Conservation (phyloP, 768 basidiomycete genomes). For the Coprinellus micaceus region DNA sequence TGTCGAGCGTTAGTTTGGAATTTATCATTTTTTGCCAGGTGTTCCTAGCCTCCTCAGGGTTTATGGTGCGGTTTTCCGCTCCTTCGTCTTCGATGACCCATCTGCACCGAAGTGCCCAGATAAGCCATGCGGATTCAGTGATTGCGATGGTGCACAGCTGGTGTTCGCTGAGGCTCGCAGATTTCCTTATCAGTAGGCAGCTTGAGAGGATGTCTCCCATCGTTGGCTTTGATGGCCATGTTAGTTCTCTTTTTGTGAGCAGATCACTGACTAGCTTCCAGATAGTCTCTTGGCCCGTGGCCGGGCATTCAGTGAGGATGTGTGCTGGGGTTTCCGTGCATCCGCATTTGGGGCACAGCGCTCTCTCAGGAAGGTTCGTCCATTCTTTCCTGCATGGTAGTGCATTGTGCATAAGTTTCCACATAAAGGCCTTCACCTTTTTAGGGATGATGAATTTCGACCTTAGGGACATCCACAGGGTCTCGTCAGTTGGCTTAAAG, state of each 20-base stretch:
- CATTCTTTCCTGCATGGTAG: background rate
- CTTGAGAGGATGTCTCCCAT: background rate
- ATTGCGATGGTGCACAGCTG: background rate
- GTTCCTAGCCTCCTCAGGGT: background rate
- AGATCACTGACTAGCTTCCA: background rate
- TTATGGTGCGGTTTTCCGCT: background rate
- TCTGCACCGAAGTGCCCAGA: conserved; percentile 1
- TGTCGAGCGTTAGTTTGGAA: background rate
- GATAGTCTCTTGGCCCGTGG: background rate
- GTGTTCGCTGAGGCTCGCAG: background rate
- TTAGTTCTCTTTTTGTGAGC: background rate
- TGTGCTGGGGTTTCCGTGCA: background rate
- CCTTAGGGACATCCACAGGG: background rate
- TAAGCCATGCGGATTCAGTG: background rate
- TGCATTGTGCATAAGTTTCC: conserved; percentile 5
- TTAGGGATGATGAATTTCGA: background rate
- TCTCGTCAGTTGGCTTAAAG: background rate
- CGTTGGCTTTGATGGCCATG: background rate
- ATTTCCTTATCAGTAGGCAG: no score
- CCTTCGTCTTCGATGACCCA: background rate
- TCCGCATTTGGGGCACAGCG: background rate
- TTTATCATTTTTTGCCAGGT: background rate
- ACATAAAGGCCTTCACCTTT: background rate
- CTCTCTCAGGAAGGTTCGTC: background rate
- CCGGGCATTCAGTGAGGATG: conserved; percentile 1